These are phyloP conservation scores for Extremus antarcticus DNA, from an alignment of 495 filamentous ascomycete genomes.

Conservation along the genomic window DNA sequence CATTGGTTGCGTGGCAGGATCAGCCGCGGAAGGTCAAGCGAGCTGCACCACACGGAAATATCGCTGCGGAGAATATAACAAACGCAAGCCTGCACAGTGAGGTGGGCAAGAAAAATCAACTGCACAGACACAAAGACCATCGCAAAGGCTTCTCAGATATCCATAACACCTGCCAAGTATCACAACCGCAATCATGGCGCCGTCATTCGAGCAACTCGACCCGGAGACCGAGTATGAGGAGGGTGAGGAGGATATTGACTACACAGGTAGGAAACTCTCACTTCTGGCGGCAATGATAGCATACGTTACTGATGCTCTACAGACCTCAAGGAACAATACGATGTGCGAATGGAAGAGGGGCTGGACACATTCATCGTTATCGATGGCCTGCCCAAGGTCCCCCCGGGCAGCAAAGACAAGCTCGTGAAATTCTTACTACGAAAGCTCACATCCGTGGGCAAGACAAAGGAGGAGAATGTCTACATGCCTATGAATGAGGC, in stretches of 20 bases:
- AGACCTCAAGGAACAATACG: slow-evolving; percentile 85
- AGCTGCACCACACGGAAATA: background rate
- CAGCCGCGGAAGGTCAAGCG: background rate
- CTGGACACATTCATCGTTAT: slow-evolving; percentile 91
- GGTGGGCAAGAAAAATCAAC: too few relatives aligned
- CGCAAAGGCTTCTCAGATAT: too few relatives aligned
- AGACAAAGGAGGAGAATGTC: slow-evolving; percentile 72
- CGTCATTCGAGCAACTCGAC: slow-evolving; percentile 59
- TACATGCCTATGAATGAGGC: slow-evolving; percentile 86
- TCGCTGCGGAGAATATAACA: background rate
- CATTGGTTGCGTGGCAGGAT: too few relatives aligned
- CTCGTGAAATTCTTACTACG: slow-evolving; percentile 88
- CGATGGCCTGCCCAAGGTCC: slow-evolving; percentile 82
- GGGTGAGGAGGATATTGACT: slow-evolving; percentile 84
- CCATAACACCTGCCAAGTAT: too few relatives aligned
- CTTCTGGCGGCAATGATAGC: background rate
- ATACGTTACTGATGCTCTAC: slow-evolving; percentile 1
- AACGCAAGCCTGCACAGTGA: too few relatives aligned
- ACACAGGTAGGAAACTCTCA: slow-evolving; percentile 53
- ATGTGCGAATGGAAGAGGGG: slow-evolving; percentile 90
- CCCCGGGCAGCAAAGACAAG: slow-evolving; percentile 73
- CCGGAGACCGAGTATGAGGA: slow-evolving; percentile 79
- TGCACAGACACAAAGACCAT: too few relatives aligned
- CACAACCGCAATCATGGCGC: slow-evolving; percentile 49
- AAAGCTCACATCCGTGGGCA: slow-evolving; percentile 76